These are phyloP conservation scores for Pseudogymnoascus sp. DNA, from an alignment of 2,329 filamentous ascomycete genomes.

Conservation along the genomic window DNA sequence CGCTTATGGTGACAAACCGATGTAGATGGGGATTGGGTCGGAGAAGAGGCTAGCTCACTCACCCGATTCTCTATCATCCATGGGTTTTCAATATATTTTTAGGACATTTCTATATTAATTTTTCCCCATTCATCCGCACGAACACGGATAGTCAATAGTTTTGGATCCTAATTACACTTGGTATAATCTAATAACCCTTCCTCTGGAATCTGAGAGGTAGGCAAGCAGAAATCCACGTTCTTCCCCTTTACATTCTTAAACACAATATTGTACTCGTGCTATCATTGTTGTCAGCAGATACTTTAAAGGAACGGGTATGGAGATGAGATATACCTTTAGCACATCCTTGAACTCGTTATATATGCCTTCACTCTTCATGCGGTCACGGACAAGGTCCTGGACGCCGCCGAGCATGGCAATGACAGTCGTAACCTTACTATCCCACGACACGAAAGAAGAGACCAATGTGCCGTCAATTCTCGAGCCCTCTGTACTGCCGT, in stretches of 20 bases:
- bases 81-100: too few relatives aligned
- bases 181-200: slow-evolving; percentile 9
- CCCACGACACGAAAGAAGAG: slow-evolving; percentile 35
- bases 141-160: not conserved
- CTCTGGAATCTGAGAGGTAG: not conserved
- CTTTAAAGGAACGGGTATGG: not conserved
- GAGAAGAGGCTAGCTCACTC: too few relatives aligned
- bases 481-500: slow-evolving; percentile 35
- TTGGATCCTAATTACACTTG: slow-evolving; percentile 8
- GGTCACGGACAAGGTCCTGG: slow-evolving; percentile 30
- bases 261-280: slow-evolving; percentile 9
- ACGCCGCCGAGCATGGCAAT: slow-evolving; percentile 33
- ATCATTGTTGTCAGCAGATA: not conserved
- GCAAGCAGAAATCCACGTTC: slow-evolving; percentile 9
- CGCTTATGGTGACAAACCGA: too few relatives aligned
- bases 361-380: slow-evolving; percentile 31
- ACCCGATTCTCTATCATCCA: too few relatives aligned
- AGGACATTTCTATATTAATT: not conserved
- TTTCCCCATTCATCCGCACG: not conserved
- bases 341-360: slow-evolving; percentile 30
- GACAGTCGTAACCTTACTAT: slow-evolving; percentile 36
- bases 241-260: slow-evolving; percentile 11
- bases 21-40: too few relatives aligned
- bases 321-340: slow-evolving; percentile 1
- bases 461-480: slow-evolving; percentile 32